phyloP scores from a whole-genome alignment of 495 filamentous ascomycete species.

The Penicillium canescens region DNA sequence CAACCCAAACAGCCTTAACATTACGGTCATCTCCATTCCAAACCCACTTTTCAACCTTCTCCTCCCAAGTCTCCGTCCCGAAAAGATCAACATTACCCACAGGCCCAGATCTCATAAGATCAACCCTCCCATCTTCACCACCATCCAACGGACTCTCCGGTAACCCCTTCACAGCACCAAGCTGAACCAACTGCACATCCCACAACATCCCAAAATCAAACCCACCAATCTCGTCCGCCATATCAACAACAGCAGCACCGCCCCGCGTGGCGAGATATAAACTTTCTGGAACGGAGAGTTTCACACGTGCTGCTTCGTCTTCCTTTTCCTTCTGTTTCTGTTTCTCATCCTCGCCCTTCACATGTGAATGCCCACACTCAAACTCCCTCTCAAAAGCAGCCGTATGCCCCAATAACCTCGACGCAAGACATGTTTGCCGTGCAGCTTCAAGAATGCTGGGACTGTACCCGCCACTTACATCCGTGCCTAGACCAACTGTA shows the following conservation, averaged over 20 bases:
- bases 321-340: conserved; percentile 3
- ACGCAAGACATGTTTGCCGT: conserved; percentile 74
- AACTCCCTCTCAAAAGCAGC: neutral
- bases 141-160: conserved; percentile 9
- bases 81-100: conserved; percentile 67
- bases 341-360: neutral
- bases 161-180: conserved; percentile 40
- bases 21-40: conserved; percentile 89
- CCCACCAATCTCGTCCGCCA: conserved; percentile 65
- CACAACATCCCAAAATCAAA: conserved; percentile 88
- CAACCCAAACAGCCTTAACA: conserved; percentile 77
- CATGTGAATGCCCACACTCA: no score
- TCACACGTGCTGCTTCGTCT: conserved; percentile 32
- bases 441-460: conserved; percentile 76
- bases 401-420: conserved; percentile 45
- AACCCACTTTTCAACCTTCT: conserved; percentile 87
- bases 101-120: conserved; percentile 15
- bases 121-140: conserved; percentile 1
- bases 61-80: conserved; percentile 78
- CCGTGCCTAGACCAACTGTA: conserved; percentile 81
- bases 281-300: conserved; percentile 81
- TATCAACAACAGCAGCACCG: conserved; percentile 74
- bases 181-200: conserved; percentile 79
- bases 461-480: conserved; percentile 84
- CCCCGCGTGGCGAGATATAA: conserved; percentile 82